A percentile compares a stretch with the other conserved stretches of the same genome.
These are phyloP conservation scores for Mucor saturninus DNA, from an alignment of 371 early-diverging fungal species.

Conservation along the genomic window DNA sequence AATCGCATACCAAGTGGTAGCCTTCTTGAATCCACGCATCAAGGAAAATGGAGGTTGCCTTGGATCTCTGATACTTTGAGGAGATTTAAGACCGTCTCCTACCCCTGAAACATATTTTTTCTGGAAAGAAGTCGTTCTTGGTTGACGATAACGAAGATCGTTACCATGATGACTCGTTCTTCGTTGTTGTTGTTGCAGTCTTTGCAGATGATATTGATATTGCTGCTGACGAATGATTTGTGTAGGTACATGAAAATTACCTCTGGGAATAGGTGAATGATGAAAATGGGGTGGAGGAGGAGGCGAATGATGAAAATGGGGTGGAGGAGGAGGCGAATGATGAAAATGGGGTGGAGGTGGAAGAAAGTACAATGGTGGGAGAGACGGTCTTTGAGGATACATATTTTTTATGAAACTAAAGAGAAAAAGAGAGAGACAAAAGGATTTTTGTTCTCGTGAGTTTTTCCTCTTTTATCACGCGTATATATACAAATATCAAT, in stretches of 20 bases:
- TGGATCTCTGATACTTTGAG: background rate
- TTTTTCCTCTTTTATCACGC: no score
- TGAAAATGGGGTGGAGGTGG: background rate
- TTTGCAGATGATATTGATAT: background rate
- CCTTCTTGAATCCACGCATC: background rate
- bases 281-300: background rate
- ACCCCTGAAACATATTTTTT: no score
- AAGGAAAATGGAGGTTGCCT: background rate
- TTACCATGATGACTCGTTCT: background rate
- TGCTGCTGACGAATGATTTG: slow-evolving; percentile 5
- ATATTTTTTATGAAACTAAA: no score
- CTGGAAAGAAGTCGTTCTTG: no score
- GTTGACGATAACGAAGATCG: no score
- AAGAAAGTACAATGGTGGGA: background rate
- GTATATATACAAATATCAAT: no score
- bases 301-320: background rate
- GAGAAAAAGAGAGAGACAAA: no score
- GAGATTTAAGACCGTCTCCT: no score
- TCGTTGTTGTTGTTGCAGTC: background rate
- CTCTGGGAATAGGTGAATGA: background rate
- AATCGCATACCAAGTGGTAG: background rate
- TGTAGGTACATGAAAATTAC: background rate
- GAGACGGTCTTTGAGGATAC: background rate
- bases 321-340: background rate
- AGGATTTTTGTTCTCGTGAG: no score